Base-by-base conservation (phyloP, 2,329 filamentous ascomycete species). In the Pseudogymnoascus sp. region DNA sequence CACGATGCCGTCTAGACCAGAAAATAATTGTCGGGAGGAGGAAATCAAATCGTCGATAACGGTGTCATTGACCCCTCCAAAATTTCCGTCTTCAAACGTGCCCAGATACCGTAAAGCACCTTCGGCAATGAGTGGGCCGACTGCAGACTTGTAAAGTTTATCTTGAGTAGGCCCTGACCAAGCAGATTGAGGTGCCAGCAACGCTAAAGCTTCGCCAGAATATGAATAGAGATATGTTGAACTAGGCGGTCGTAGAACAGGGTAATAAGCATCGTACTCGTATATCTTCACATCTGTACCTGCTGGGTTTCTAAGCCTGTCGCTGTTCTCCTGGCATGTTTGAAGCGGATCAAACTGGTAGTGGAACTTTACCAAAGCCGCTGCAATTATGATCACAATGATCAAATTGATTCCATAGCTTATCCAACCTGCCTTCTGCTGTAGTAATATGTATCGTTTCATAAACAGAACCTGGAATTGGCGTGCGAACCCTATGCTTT, bases 381-480 rank as follows among this genome's bases (percentile, higher is more conserved):
- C 79, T 2, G 83, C 80, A 53, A 70, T 65, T 36, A 84, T 76
- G 62, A 88, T 78, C 0, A 85, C 84, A 25, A 87, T 80, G 1
- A 85, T 67, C 2, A 86, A 68, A 22, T 82, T 83, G 9, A 79
- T 82, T 11, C 81, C 67, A 65, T 84, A 85, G 0, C 84, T 83
- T 64, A 86, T 77, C 62, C 77, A 80, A 8, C 67, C 66, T 3
- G 66, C 60, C 65, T 85, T 86, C 25, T 84, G 78, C 33, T 78
- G 75, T 11, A 86, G 71, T 25, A 88, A 82, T 0, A 78, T 82
- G 58, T 78, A 73, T 62, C 85, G 76, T 68, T 88, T 88, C 47
- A 76, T 73, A 68, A 87, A 85, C 28, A 88, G 72, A 2, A 85
- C 79, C 69, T 77, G 76, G 1, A 82, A 78, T 72, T 88, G 85